These are phyloP conservation scores for Tricholoma saponaceum DNA, from an alignment of 768 basidiomycete genomes.

Conservation along the genomic window DNA sequence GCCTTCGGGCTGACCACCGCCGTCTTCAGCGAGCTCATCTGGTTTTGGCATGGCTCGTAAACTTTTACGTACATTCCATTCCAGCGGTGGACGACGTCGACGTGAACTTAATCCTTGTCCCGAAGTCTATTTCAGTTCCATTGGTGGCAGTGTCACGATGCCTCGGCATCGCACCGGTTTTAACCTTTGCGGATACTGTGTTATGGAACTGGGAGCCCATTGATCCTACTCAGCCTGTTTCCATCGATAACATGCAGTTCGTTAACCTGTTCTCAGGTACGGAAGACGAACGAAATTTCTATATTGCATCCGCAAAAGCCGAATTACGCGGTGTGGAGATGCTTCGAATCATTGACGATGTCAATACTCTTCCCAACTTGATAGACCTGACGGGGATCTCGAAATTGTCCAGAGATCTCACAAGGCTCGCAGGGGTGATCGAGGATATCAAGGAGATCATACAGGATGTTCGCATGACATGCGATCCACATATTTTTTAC, in stretches of 20 bases:
- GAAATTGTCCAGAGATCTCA: slow-evolving; percentile 71
- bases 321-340: slow-evolving; percentile 88
- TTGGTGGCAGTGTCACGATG: slow-evolving; percentile 69
- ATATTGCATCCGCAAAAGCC: slow-evolving; percentile 75
- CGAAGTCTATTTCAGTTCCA: slow-evolving; percentile 73
- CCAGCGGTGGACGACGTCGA: slow-evolving; percentile 35
- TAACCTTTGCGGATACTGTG: slow-evolving; percentile 95
- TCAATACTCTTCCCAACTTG: slow-evolving; percentile 68
- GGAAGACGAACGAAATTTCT: slow-evolving; percentile 83
- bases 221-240: slow-evolving; percentile 53
- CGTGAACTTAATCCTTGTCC: slow-evolving; percentile 51
- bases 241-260: slow-evolving; percentile 71
- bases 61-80: slow-evolving; percentile 86
- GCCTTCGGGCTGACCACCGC: slow-evolving; percentile 51
- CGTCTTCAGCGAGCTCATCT: slow-evolving; percentile 81
- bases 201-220: slow-evolving; percentile 84
- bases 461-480: slow-evolving; percentile 58
- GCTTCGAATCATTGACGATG: slow-evolving; percentile 84
- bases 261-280: slow-evolving; percentile 79
- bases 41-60: slow-evolving; percentile 84
- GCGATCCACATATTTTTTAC: slow-evolving; percentile 87
- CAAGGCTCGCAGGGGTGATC: slow-evolving; percentile 62
- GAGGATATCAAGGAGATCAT: slow-evolving; percentile 72
- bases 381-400: slow-evolving; percentile 58
- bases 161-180: slow-evolving; percentile 85